Evolutionary conservation across 2,329 filamentous ascomycete genomes (phyloP), one percentile per base, ranked within the genome.

Genomic region (Fusarium verticillioides): DNA sequence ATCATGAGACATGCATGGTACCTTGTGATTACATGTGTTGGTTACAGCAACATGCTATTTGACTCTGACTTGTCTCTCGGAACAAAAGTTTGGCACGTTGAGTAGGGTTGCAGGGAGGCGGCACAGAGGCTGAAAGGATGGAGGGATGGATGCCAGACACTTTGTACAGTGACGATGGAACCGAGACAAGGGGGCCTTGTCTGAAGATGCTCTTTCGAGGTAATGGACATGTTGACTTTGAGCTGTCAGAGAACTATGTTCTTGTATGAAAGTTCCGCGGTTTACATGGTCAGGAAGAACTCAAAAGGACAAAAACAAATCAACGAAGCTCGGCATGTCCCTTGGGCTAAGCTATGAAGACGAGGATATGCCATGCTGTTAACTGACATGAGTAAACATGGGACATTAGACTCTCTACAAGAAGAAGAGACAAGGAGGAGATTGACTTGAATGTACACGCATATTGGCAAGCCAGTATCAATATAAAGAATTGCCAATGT

Each of bases 101-200:
- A 36, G 30, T 60, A 60, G 53, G 64, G 64, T 60, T 60, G 56
- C 39, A 66, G 42, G 54, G 40, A 50, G 40, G 40, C n/a, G 46
- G 40, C 40, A 56, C 58, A 52, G 43, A 60, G 50, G 50, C 37
- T 60, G 36, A 56, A 53, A 50, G 50, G 49, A n/a, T 59, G 37
- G 34, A 28, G 30, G 52, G 49, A 53, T 65, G 52, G 49, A 53
- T 65, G 57, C 46, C 58, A 72, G 64, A 43, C 57, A 66, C 44
- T 69, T 63, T 54, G 36, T 53, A 66, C 34, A 36, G 26, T 60
- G 66, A 72, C 40, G 23, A 52, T 43, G 39, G 50, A 56, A 50
- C 36, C 44, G 43, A 69, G 64, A 73, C 66, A 65, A 65, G 59
- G 66, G 60, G 18, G 36, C 65, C 66, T 64, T 63, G 64, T 42